Evolutionary conservation across 2,329 filamentous ascomycete species (phyloP).

Genomic region (Sphaerulina musiva): DNA sequence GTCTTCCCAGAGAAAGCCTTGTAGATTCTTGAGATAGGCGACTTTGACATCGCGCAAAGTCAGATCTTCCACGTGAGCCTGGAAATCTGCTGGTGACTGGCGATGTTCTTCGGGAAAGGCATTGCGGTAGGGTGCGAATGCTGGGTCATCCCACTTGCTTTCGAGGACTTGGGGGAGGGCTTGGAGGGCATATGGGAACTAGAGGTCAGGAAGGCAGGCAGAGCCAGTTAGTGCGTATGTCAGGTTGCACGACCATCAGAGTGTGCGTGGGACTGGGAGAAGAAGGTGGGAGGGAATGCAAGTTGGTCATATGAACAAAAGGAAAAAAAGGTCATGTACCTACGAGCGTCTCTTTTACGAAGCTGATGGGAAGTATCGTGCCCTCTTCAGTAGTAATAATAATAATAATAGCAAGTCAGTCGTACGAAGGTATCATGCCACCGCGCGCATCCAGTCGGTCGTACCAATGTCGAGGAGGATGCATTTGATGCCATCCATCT

Average conservation of each 20-base stretch:
- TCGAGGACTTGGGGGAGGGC: slow-evolving; percentile 59
- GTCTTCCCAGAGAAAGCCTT: slow-evolving; percentile 70
- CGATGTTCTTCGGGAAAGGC: slow-evolving; percentile 63
- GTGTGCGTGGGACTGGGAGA: neutral
- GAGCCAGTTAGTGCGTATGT: neutral
- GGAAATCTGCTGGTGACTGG: slow-evolving; percentile 53
- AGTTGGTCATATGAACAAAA: too few relatives aligned
- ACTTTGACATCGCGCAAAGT: slow-evolving; percentile 67
- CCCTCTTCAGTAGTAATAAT: slow-evolving; percentile 52
- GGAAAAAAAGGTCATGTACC: slow-evolving; percentile 33
- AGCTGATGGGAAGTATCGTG: slow-evolving; percentile 75
- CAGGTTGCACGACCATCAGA: slow-evolving; percentile 6
- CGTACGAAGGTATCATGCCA: neutral
- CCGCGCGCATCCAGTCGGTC: neutral
- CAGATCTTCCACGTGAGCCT: slow-evolving; percentile 63
- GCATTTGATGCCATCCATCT: slow-evolving; percentile 29
- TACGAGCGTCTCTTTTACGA: slow-evolving; percentile 77
- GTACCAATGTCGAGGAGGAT: slow-evolving; percentile 38
- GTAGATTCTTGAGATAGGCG: slow-evolving; percentile 69
- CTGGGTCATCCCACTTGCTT: slow-evolving; percentile 58
- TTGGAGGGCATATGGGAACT: slow-evolving; percentile 70
- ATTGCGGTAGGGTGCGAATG: slow-evolving; percentile 61
- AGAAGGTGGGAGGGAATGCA: too few relatives aligned
- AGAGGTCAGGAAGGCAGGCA: slow-evolving; percentile 2
- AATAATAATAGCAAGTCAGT: neutral